Conservation (phyloP, 257 asterid genomes). For the Solanum okadae region DNA sequence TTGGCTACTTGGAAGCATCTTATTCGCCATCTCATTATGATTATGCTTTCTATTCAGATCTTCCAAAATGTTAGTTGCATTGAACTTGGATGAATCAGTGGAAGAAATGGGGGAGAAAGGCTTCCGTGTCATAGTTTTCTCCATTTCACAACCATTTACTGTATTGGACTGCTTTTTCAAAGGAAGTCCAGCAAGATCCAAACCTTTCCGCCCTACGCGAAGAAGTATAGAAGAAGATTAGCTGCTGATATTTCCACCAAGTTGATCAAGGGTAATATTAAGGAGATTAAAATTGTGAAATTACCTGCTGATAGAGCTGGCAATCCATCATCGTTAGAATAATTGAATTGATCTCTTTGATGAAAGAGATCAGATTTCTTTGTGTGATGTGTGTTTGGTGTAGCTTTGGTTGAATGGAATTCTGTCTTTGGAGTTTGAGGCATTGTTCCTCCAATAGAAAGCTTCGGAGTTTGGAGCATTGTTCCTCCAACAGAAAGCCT, state of each 20-base stretch:
- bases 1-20: conserved; percentile 33
- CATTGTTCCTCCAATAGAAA: background rate
- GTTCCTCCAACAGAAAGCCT: conserved; percentile 32
- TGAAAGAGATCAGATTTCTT: conserved; percentile 23
- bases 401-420: conserved; percentile 23
- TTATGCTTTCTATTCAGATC: conserved; percentile 53
- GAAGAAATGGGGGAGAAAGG: conserved; percentile 93
- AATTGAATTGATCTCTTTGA: conserved; percentile 12
- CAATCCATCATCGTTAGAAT: conserved; percentile 36
- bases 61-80: conserved; percentile 42
- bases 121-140: conserved; percentile 48
- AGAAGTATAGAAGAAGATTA: background rate
- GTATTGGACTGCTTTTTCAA: conserved; percentile 31
- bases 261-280: too few relatives aligned
- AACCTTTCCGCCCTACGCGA: conserved; percentile 69
- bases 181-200: conserved; percentile 71
- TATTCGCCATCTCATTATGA: conserved; percentile 44
- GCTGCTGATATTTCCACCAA: background rate
- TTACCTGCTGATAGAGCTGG: conserved; percentile 62
- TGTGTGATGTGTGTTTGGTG: conserved; percentile 18
- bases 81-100: conserved; percentile 61
- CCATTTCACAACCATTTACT: conserved; percentile 31
- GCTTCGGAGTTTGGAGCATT: conserved; percentile 7
- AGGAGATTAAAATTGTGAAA: background rate
- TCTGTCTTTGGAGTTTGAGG: conserved; percentile 16